A percentile compares a stretch with the other conserved stretches of the same genome.
Evolutionary conservation across 1,139 yeast genomes (phyloP).

Genomic region (Geotrichum europaeum): DNA sequence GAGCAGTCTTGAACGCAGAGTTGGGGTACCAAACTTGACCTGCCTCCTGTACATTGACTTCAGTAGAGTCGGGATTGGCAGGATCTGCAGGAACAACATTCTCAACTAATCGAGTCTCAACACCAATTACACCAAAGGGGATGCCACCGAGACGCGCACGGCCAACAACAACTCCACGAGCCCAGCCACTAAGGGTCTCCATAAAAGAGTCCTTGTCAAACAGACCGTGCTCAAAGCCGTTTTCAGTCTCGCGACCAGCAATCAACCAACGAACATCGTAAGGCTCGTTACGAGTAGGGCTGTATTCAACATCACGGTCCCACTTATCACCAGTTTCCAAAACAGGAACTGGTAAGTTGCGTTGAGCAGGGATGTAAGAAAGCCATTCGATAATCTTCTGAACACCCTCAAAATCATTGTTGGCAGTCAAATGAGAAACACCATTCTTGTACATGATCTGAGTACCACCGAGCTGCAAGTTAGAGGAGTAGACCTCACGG

Average conservation of each 20-base stretch:
- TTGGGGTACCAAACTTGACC: conserved; percentile 99
- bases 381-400: conserved; percentile 93
- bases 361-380: conserved; percentile 87
- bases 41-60: conserved; percentile 83
- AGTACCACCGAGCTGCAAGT: conserved; percentile 97
- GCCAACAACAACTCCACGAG: conserved; percentile 96
- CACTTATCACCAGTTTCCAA: conserved; percentile 72
- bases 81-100: conserved; percentile 96
- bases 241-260: conserved; percentile 66
- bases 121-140: conserved; percentile 97
- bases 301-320: conserved; percentile 87
- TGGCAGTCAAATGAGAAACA: conserved; percentile 94
- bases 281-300: conserved; percentile 64
- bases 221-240: conserved; percentile 78
- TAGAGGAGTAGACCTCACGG: conserved; percentile 93
- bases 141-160: conserved; percentile 98
- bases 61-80: conserved; percentile 93
- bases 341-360: conserved; percentile 88
- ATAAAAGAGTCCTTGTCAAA: conserved; percentile 91
- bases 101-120: conserved; percentile 85
- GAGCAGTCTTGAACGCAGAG: conserved; percentile 98
- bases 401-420: conserved; percentile 94
- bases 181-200: conserved; percentile 99
- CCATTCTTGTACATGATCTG: conserved; percentile 98
- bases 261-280: conserved; percentile 96